These are phyloP conservation scores for Colletotrichum sp. DNA, from an alignment of 2,329 filamentous ascomycete genomes.

Conservation along the genomic window DNA sequence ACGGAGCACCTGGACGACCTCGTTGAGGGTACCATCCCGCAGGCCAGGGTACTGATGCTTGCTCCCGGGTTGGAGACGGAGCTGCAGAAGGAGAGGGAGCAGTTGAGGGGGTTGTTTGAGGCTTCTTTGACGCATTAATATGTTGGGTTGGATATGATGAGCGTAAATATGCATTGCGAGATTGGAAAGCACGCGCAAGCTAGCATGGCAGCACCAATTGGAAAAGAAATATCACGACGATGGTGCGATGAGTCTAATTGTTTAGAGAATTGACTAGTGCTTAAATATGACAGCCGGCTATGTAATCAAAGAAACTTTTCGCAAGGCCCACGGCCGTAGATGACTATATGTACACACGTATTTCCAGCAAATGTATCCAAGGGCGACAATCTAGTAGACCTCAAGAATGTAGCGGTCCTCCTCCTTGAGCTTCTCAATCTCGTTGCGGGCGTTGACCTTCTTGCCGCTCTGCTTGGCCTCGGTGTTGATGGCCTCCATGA, in stretches of 20 bases:
- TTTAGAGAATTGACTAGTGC: background rate
- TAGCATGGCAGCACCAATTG: background rate
- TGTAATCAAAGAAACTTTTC: background rate
- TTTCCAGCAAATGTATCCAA: background rate
- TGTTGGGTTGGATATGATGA: background rate
- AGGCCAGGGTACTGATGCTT: slow-evolving; percentile 87
- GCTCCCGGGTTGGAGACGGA: slow-evolving; percentile 81
- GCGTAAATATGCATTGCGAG: background rate
- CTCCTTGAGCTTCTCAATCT: slow-evolving; percentile 98
- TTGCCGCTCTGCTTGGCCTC: slow-evolving; percentile 74
- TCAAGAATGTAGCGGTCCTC: slow-evolving; percentile 92
- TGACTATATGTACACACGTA: background rate
- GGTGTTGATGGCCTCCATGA: slow-evolving; percentile 87
- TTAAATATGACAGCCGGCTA: background rate
- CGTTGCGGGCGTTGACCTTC: slow-evolving; percentile 85
- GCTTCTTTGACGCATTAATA: slow-evolving; percentile 48
- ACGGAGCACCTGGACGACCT: slow-evolving; percentile 77
- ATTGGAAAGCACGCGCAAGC: background rate
- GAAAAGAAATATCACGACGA: background rate
- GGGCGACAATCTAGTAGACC: slow-evolving; percentile 72
- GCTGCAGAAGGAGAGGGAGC: slow-evolving; percentile 72
- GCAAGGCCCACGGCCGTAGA: background rate
- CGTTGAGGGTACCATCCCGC: slow-evolving; percentile 94
- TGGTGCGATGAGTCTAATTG: background rate
- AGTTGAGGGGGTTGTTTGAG: slow-evolving; percentile 74